A percentile compares a stretch with the other conserved stretches of the same genome.
phyloP scores from a whole-genome alignment of 2,329 filamentous ascomycete species.

The Alternaria sp. region DNA sequence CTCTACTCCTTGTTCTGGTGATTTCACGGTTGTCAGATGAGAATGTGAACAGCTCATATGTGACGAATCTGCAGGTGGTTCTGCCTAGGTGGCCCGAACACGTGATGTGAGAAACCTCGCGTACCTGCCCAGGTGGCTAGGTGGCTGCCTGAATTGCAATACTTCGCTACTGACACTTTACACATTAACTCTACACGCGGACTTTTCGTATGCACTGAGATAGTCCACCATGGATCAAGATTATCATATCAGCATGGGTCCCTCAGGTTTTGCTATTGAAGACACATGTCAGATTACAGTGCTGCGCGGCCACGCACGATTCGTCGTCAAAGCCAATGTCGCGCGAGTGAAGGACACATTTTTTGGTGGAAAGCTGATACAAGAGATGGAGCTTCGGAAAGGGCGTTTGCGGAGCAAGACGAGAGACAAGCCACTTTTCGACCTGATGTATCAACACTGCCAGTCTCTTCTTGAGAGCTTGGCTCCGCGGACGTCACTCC shows the following conservation, averaged over 20 bases:
- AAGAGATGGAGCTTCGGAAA: background rate
- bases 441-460: conserved; percentile 6
- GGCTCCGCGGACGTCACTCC: background rate
- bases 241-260: background rate
- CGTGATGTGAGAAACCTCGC: background rate
- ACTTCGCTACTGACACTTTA: background rate
- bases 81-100: background rate
- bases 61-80: background rate
- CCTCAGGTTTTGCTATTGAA: background rate
- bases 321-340: background rate
- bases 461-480: background rate
- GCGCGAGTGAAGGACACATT: background rate
- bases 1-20: background rate
- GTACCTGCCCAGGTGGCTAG: background rate
- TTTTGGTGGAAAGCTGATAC: background rate
- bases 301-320: background rate
- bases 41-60: background rate
- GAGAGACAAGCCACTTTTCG: background rate
- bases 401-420: background rate
- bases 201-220: background rate
- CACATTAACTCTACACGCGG: background rate
- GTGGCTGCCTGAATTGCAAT: background rate
- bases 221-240: background rate
- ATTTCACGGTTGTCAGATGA: background rate
- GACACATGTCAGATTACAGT: background rate